phyloP scores from a whole-genome alignment of 2,329 filamentous ascomycete genomes.

The Fusarium tricinctum region DNA sequence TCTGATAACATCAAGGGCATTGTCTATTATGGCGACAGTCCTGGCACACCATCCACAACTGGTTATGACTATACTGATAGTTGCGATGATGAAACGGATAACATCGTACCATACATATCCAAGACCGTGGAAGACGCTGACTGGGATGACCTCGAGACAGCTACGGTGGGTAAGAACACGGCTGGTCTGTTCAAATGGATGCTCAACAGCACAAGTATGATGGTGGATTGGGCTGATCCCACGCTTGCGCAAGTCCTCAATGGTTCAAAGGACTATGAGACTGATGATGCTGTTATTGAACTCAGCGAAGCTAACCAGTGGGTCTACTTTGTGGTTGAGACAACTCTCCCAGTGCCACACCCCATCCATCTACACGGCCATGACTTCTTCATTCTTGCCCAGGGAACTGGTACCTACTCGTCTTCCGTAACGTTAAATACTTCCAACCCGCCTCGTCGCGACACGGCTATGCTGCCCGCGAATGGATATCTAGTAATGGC shows the following conservation, averaged over 20 bases:
- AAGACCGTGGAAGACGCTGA: conserved; percentile 52
- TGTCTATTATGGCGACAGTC: conserved; percentile 57
- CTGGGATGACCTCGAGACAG: conserved; percentile 34
- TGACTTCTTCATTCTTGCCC: conserved; percentile 51
- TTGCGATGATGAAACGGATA: conserved; percentile 56
- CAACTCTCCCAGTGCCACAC: conserved; percentile 45
- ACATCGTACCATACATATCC: conserved; percentile 53
- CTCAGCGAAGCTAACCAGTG: conserved; percentile 47
- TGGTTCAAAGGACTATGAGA: conserved; percentile 3
- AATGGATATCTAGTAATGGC: conserved; percentile 64
- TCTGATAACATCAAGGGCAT: conserved; percentile 64
- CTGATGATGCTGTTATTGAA: conserved; percentile 46
- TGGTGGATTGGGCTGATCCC: conserved; percentile 20
- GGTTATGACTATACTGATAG: conserved; percentile 29
- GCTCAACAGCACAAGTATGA: conserved; percentile 22
- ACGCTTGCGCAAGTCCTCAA: conserved; percentile 18
- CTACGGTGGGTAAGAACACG: conserved; percentile 13
- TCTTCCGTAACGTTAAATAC: conserved; percentile 23
- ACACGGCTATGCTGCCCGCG: conserved; percentile 63
- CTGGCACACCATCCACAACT: conserved; percentile 21
- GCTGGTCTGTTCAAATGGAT: conserved; percentile 23
- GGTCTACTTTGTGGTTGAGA: conserved; percentile 52
- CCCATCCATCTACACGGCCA: conserved; percentile 57
- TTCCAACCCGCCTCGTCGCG: conserved; percentile 65
- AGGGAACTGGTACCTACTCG: conserved; percentile 38